phyloP scores from a whole-genome alignment of 768 basidiomycete species.

The Tricholomella constricta region DNA sequence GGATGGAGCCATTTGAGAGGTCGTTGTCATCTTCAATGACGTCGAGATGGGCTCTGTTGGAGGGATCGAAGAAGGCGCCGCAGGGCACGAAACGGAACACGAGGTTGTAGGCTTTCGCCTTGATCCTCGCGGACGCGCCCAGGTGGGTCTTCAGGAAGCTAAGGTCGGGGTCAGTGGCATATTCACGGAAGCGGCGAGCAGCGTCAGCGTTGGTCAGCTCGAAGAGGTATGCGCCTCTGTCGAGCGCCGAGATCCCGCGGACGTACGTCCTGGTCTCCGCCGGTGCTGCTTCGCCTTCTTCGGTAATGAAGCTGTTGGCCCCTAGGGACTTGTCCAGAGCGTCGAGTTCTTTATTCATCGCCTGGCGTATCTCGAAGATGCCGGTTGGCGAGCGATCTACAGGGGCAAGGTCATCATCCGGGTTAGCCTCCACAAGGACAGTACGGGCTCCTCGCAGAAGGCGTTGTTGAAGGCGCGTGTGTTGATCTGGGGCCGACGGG shows the following conservation, averaged over 20 bases:
- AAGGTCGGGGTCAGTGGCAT: background rate
- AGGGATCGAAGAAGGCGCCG: background rate
- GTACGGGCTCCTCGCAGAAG: background rate
- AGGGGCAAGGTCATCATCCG: background rate
- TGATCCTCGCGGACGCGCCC: background rate
- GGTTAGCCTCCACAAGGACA: background rate
- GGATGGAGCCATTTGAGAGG: background rate
- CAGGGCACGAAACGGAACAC: constrained; percentile 3
- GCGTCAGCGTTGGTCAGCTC: constrained; percentile 1
- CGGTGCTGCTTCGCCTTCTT: background rate
- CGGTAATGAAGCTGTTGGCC: background rate
- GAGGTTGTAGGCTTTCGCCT: background rate
- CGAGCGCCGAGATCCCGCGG: background rate
- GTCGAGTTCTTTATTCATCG: background rate
- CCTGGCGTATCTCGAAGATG: background rate
- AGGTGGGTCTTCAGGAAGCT: background rate
- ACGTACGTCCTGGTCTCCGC: background rate
- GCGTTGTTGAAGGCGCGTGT: constrained; percentile 7
- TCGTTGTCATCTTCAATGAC: background rate
- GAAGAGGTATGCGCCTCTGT: background rate
- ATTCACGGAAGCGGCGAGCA: background rate
- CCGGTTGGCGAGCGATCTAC: background rate
- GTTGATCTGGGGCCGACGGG: background rate
- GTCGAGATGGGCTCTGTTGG: background rate
- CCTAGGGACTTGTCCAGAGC: background rate